Evolutionary conservation across 805 yeast genomes (phyloP).

Genomic region (Pichia thaimueangensis): DNA sequence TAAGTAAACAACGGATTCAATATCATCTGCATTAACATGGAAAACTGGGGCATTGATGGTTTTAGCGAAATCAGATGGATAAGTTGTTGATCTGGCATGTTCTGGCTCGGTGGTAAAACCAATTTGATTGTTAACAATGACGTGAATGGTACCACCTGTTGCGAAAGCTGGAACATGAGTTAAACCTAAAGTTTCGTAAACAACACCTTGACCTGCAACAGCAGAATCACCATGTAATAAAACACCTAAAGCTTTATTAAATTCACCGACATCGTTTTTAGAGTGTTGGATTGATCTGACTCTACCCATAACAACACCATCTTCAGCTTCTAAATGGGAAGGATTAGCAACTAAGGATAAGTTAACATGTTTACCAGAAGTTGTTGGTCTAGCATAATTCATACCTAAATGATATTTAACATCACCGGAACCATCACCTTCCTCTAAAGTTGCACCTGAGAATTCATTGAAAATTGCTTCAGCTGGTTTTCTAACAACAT

Average conservation of each 20-base stretch:
- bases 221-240: constrained; percentile 99
- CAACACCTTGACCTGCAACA: constrained; percentile 98
- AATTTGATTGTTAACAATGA: constrained; percentile 95
- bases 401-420: constrained; percentile 98
- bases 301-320: constrained; percentile 97
- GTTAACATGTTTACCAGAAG: constrained; percentile 94
- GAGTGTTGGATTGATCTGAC: constrained; percentile 92
- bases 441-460: constrained; percentile 72
- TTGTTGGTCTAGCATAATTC: constrained; percentile 98
- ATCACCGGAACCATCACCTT: constrained; percentile 97
- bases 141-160: constrained; percentile 97
- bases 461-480: constrained; percentile 97
- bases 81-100: constrained; percentile 94
- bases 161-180: constrained; percentile 88
- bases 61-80: constrained; percentile 97
- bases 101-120: constrained; percentile 99
- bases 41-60: constrained; percentile 95
- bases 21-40: constrained; percentile 98
- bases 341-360: constrained; percentile 97
- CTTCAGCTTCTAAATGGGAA: constrained; percentile 98
- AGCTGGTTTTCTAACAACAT: constrained; percentile 97
- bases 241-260: constrained; percentile 83
- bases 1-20: constrained; percentile 85
- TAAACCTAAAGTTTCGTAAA: constrained; percentile 97
- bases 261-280: constrained; percentile 78